Evolutionary conservation across 495 filamentous ascomycete species (phyloP), one percentile per base, ranked within the genome.

Genomic region (Trypethelium eluteriae): DNA sequence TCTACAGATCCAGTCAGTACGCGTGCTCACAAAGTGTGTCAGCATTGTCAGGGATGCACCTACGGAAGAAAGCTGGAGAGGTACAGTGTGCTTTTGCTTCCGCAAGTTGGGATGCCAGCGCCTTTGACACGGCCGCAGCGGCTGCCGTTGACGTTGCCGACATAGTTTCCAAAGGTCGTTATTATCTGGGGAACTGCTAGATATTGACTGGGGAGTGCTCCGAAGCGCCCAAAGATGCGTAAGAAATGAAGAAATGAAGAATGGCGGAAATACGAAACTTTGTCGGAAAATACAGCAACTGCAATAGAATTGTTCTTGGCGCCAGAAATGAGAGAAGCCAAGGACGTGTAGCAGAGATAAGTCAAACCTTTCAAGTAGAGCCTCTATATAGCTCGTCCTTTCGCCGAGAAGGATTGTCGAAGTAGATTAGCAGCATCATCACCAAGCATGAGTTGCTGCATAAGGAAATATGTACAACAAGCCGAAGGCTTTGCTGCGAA

Each of bases 31-130:
- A 7, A 14, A 25, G 12, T 14, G 16, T 14, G 16, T 14, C 18
- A n/a, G 18, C 18, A 5, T 36, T 3, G 53, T 36, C 7, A 9
- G 7, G 5, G 25, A 35, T 9, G 7, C 7, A 35, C 53, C 36
- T 36, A 59, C 53, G 25, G 14, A 59, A 59, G 53, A 59, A 59
- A 7, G 53, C 3, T 35, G 53, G 53, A 35, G n/a, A n/a, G 32
- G 53, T 59, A 36, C 53, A 59, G 10, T 59, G 53, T 3, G 53
- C 53, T 18, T 59, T 36, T 35, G 53, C 53, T 36, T 59, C 53
- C 32, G 53, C 53, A 7, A 59, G 53, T 14, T 59, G 53, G 7
- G 53, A 59, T 35, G 53, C 53, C 3, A 59, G 18, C 18, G 53
- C 53, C 32, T 59, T 59, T 34, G 53, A 59, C 2, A 59, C 14